These are phyloP conservation scores for Byssothecium circinans DNA, from an alignment of 2,329 filamentous ascomycete genomes.

Conservation along the genomic window DNA sequence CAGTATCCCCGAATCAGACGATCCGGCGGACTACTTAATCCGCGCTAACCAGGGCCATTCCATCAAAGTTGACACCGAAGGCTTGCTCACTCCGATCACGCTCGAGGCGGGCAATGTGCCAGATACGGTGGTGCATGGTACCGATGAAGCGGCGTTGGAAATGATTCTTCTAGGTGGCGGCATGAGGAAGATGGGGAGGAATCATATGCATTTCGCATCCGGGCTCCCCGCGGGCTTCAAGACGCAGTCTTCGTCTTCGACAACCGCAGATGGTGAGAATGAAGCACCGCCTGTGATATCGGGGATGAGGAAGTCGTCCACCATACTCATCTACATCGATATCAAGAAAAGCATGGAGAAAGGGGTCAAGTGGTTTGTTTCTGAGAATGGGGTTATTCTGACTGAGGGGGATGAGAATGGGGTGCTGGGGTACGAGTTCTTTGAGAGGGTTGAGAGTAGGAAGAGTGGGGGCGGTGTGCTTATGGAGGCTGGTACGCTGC, in stretches of 20 bases:
- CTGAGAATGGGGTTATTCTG: constrained; percentile 54
- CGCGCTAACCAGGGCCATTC: constrained; percentile 95
- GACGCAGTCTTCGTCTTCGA: not conserved
- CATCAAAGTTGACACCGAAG: constrained; percentile 72
- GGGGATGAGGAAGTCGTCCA: constrained; percentile 69
- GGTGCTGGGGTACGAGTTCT: constrained; percentile 53
- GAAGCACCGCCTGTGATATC: constrained; percentile 62
- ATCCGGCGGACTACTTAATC: constrained; percentile 76
- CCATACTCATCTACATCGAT: constrained; percentile 75
- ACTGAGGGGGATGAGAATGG: constrained; percentile 53
- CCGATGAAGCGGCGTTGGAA: constrained; percentile 79
- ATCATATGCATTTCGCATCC: constrained; percentile 86
- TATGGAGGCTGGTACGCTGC: constrained; percentile 68
- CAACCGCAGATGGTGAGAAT: constrained; percentile 23
- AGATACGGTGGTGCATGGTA: constrained; percentile 77
- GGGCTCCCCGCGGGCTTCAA: constrained; percentile 62
- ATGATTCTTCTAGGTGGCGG: constrained; percentile 76
- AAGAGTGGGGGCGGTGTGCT: constrained; percentile 64
- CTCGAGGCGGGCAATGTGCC: constrained; percentile 61
- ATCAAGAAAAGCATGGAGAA: constrained; percentile 64
- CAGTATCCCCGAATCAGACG: constrained; percentile 29
- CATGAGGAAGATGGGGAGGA: constrained; percentile 76
- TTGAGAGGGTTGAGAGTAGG: constrained; percentile 69
- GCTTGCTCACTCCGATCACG: constrained; percentile 68
- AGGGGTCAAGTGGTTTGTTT: constrained; percentile 70